Conservation (phyloP, 208 protist genomes). For the Borovskyia barvae region DNA sequence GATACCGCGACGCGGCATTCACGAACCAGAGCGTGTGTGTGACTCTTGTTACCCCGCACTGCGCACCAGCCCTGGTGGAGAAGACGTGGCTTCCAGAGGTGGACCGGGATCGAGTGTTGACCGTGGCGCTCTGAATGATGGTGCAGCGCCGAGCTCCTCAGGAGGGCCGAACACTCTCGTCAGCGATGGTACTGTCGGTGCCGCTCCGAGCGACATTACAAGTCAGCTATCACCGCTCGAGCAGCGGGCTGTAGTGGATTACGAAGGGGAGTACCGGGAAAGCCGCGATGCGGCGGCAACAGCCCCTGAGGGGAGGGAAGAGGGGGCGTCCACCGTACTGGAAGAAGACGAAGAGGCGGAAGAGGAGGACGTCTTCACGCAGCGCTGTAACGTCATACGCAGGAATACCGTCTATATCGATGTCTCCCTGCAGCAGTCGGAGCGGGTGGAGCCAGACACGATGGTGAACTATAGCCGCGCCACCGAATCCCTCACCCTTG, state of each 20-base stretch:
- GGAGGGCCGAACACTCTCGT: too few species aligned
- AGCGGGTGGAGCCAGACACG: constrained; percentile 59
- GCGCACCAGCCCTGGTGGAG: constrained; percentile 29
- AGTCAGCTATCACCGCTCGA: too few species aligned
- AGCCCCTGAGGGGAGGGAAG: too few species aligned
- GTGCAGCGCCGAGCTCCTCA: too few species aligned
- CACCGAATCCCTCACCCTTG: constrained; percentile 58
- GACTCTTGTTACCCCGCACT: constrained; percentile 62
- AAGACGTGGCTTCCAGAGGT: too few species aligned
- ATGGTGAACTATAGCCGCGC: constrained; percentile 69
- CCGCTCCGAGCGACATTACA: too few species aligned
- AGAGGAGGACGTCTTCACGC: constrained; percentile 52
- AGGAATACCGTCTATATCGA: constrained; percentile 70
- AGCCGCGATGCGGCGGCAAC: too few species aligned
- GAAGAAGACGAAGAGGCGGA: constrained; percentile 19
- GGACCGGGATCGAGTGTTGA: constrained; percentile 1
- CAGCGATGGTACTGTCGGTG: too few species aligned
- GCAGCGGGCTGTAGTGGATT: too few species aligned
- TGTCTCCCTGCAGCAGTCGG: constrained; percentile 71
- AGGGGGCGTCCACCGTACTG: too few species aligned
- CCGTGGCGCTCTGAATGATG: too few species aligned
- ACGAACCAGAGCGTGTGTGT: constrained; percentile 67
- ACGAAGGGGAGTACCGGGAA: too few species aligned
- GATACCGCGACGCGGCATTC: constrained; percentile 53
- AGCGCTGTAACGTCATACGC: constrained; percentile 57